Evolutionary conservation across 306 rosid genomes (phyloP).

Genomic region (Fragaria iinumae): DNA sequence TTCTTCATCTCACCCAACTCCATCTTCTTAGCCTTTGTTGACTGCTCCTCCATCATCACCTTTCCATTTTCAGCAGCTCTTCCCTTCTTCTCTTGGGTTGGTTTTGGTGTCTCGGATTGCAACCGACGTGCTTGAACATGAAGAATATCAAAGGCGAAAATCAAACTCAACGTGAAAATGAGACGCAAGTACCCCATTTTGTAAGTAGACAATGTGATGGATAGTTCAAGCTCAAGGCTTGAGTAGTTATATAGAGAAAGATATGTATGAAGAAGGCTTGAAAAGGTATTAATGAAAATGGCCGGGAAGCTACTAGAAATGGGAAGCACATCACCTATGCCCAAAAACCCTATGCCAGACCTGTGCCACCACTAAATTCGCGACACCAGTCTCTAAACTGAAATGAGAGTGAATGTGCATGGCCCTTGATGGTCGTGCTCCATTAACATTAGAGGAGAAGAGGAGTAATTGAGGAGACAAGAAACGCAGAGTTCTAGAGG

Average conservation of each 20-base stretch:
- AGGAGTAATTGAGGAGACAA: background rate
- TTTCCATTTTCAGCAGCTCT: background rate
- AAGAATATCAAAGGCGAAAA: slow-evolving; percentile 10
- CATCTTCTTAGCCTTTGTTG: background rate
- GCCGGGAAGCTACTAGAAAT: background rate
- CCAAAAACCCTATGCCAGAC: too few relatives aligned
- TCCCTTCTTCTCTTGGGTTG: background rate
- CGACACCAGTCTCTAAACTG: too few relatives aligned
- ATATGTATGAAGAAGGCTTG: background rate
- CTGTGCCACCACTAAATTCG: too few relatives aligned
- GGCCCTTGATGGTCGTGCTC: slow-evolving; percentile 23
- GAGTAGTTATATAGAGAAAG: background rate
- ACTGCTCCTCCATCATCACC: background rate
- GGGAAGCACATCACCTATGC: too few relatives aligned
- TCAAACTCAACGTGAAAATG: slow-evolving; percentile 3
- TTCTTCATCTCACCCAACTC: slow-evolving; percentile 24
- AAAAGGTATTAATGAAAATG: background rate
- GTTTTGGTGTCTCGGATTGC: slow-evolving; percentile 8
- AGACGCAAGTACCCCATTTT: background rate
- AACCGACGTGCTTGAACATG: slow-evolving; percentile 20
- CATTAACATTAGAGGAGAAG: background rate
- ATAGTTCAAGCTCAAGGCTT: background rate
- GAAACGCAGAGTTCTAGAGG: slow-evolving; percentile 2
- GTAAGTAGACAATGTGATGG: background rate
- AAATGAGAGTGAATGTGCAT: background rate